Conservation (phyloP, 208 protist genomes). For the Wallacemonas rigidus region DNA sequence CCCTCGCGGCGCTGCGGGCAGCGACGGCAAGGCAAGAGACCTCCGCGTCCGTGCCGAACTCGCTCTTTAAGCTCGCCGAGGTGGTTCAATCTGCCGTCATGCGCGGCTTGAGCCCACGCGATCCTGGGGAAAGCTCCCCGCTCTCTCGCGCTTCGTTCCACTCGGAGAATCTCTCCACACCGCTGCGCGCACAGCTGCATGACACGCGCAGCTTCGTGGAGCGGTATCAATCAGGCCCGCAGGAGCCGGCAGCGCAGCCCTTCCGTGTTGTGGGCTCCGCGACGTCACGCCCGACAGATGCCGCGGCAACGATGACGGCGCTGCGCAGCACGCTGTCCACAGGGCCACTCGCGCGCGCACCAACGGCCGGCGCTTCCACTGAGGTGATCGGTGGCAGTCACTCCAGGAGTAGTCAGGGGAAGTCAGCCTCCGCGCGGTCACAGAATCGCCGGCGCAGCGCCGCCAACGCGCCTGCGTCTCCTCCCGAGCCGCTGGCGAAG, state of each 20-base stretch:
- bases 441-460: too few relatives aligned
- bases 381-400: too few relatives aligned
- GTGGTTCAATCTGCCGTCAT: neutral
- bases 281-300: neutral
- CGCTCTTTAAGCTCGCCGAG: constrained; percentile 9
- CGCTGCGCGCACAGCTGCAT: constrained; percentile 16
- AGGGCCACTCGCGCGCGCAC: neutral
- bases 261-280: constrained; percentile 1
- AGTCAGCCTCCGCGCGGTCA: too few relatives aligned
- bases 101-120: neutral
- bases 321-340: neutral
- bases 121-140: constrained; percentile 2
- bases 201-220: constrained; percentile 18
- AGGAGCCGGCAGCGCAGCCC: neutral
- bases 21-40: neutral
- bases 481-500: too few relatives aligned
- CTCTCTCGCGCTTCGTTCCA: constrained; percentile 7
- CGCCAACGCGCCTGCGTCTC: too few relatives aligned
- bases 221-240: neutral
- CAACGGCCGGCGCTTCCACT: neutral
- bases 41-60: neutral
- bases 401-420: too few relatives aligned
- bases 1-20: constrained; percentile 5
- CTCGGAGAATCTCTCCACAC: constrained; percentile 14
- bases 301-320: neutral